Conservation (phyloP, 78 protist species). For the Protostelium mycophagum region DNA sequence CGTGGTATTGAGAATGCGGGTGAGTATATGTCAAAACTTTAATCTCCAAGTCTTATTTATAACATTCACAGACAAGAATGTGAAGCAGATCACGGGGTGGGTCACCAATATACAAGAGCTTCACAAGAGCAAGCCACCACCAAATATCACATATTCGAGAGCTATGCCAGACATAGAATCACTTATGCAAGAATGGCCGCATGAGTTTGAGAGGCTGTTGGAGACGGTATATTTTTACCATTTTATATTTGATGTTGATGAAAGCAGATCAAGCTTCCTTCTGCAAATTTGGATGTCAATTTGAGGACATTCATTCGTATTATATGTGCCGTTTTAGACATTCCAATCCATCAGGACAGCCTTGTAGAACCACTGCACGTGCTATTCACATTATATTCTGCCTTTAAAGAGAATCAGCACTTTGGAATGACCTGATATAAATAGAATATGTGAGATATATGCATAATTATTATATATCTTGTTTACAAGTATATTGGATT, state of each 20-base stretch:
- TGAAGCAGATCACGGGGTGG: conserved; percentile 50
- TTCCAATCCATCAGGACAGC: conserved; percentile 39
- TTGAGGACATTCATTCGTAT: conserved; percentile 17
- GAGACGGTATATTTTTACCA: neutral
- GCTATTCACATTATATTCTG: conserved; percentile 69
- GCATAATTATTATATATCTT: too few relatives aligned
- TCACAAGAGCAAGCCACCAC: conserved; percentile 22
- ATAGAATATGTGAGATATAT: too few relatives aligned
- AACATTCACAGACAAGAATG: conserved; percentile 28
- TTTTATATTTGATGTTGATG: neutral
- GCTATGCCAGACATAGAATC: conserved; percentile 79
- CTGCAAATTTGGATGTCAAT: conserved; percentile 29
- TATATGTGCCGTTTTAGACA: conserved; percentile 66
- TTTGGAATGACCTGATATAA: conserved; percentile 9
- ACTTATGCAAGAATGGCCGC: conserved; percentile 75
- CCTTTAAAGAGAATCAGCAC: conserved; percentile 47
- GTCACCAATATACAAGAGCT: conserved; percentile 29
- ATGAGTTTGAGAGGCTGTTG: conserved; percentile 45
- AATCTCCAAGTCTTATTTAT: neutral
- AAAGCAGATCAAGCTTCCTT: conserved; percentile 17
- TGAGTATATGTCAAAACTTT: neutral
- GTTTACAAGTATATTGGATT: too few relatives aligned
- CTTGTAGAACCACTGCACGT: conserved; percentile 74
- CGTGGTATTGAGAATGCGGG: conserved; percentile 48
- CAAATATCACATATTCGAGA: conserved; percentile 40